Evolutionary conservation across 2,329 filamentous ascomycete genomes (phyloP), one percentile per base, ranked within the genome.

Genomic region (Cercospora canescens): DNA sequence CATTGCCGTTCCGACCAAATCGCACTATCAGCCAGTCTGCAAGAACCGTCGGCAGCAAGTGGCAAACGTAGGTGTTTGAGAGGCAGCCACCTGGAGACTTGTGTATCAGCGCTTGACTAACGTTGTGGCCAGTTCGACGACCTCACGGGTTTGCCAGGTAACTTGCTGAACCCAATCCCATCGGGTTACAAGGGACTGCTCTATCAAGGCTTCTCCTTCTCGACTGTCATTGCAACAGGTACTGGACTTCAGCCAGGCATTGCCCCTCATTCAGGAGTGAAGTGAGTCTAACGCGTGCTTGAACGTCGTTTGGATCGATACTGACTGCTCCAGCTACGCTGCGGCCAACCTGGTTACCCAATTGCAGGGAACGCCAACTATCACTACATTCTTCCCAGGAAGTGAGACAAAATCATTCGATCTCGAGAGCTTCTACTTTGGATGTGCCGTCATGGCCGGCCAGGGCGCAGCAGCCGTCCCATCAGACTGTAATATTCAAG

Each of bases 401-500:
- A 58, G 55, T 11, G 12, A 18, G n/a, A 58, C 24, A 12, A 28
- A 37, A 16, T 58, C 55, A 8, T 63, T 63, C 61, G 34, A 52
- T 30, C 61, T 63, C 50, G 32, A 63, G 50, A 63, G 61, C 50
- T 63, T 63, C 54, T 63, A 63, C 61, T 63, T 63, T 35, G 61
- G 50, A 8, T 63, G 61, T 30, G 61, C 39, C 12, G 21, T 32
- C 52, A 18, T 24, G 55, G 34, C 41, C 55, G 55, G 30, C 9
- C 16, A 37, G 35, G 55, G 55, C 4, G 55, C 55, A 18, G 55
- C 55, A 39, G 55, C 61, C 32, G 2, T 63, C 9, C 61, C 61
- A 18, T n/a, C 50, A 2, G 30, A 32, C 11, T 63, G 61, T 34
- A 52, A 63, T 24, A 37, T 63, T 9, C 34, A 48, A 8, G 28